Evolutionary conservation across 2,329 filamentous ascomycete genomes (phyloP), one percentile per base, ranked within the genome.

Genomic region (Calonectria pseudoreteaudii): DNA sequence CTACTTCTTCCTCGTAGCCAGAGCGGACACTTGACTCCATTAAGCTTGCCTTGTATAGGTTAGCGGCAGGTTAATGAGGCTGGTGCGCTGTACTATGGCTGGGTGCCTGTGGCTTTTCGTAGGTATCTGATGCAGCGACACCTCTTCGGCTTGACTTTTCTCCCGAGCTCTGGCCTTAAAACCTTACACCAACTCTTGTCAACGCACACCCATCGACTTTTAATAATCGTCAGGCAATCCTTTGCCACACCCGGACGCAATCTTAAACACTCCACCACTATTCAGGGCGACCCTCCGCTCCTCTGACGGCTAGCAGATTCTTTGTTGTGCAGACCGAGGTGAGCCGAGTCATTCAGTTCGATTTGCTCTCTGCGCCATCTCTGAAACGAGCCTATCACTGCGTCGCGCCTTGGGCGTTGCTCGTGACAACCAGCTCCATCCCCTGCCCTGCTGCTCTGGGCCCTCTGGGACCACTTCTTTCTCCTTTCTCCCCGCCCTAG

Each of bases 341-440:
- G 79, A 82, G 81, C 78, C 76, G 75, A 80, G 77, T 80, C 75
- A 80, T 82, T 82, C 80, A 82, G 80, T 73, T 80, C 80, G 76
- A 81, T 76, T 80, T 79, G 74, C 76, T 76, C 76, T 78, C 77
- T 74, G 74, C 75, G 74, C 76, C 72, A 74, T 76, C 76, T 77
- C 74, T 78, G 70, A 77, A 78, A 66, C 75, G 72, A 77, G 74
- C 76, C 70, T 79, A 77, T 77, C 74, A 74, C 74, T 74, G 76
- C 72, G 72, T 77, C 75, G 71, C 72, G 78, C 74, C 71, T 76
- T 77, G 70, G 72, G 77, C 76, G 80, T 82, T 82, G 80, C 81
- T 82, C 78, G 79, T 80, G 79, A 83, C 78, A 81, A 79, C 80
- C 76, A 47, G 75, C 67, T 75, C 53, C 56, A 67, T 76, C 64